Conservation (phyloP, 2,329 filamentous ascomycete genomes). For the Hypoxylon sp. region DNA sequence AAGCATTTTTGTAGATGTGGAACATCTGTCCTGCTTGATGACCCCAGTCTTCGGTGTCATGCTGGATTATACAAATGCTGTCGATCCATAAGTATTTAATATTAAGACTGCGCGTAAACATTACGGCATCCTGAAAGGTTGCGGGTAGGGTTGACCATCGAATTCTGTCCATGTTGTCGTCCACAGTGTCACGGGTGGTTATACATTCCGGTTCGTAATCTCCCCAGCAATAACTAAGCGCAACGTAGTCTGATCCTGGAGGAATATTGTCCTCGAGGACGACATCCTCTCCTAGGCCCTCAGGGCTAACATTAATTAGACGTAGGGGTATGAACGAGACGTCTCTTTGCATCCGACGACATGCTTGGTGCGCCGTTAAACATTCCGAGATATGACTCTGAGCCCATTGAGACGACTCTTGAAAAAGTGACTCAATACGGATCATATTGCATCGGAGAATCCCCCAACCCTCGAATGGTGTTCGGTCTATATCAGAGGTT, state of each 20-base stretch:
- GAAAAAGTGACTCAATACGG: too few relatives aligned
- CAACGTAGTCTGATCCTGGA: conserved; percentile 7
- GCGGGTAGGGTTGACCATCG: conserved; percentile 22
- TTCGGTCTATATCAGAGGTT: too few relatives aligned
- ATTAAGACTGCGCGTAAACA: conserved; percentile 34
- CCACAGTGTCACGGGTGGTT: conserved; percentile 16
- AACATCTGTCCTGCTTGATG: conserved; percentile 28
- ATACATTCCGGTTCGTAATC: conserved; percentile 21
- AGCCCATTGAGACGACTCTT: too few relatives aligned
- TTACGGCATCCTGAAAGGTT: conserved; percentile 41
- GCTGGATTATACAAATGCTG: conserved; percentile 40
- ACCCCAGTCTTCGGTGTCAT: conserved; percentile 28
- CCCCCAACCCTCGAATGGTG: too few relatives aligned
- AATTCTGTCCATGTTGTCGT: conserved; percentile 17
- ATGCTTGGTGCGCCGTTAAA: conserved; percentile 2
- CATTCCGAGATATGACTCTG: conserved; percentile 14
- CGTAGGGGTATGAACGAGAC: conserved; percentile 8
- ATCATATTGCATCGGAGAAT: too few relatives aligned
- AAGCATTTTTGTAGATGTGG: conserved; percentile 15
- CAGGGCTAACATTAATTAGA: conserved; percentile 12
- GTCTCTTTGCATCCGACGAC: background rate
- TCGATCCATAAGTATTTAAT: conserved; percentile 42
- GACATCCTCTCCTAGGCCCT: conserved; percentile 9
- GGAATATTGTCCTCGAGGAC: conserved; percentile 8
- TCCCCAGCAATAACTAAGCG: conserved; percentile 33